Base-by-base conservation (phyloP, 2,329 filamentous ascomycete species). In the Pestalotiopsis sp. region DNA sequence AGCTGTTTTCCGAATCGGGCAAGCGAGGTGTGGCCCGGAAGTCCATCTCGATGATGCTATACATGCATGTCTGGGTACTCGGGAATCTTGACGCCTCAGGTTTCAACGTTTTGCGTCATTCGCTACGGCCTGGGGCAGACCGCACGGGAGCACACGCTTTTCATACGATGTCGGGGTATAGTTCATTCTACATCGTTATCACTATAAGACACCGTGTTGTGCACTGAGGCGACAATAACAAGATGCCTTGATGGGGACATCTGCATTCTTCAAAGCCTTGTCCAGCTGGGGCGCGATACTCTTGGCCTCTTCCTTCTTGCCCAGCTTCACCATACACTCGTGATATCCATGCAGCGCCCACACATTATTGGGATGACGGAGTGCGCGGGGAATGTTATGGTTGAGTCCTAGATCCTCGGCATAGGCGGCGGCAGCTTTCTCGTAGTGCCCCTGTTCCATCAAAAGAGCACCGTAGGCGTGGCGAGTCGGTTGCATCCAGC, bases 311-410 rank as follows among this genome's bases (percentile, higher is more conserved):
- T 72, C 74, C 1, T 59, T 60, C n/a, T 83, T 78, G 0, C 86
- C 88, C 14, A 91, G 75, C 68, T 81, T 86, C 3, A 83, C 70
- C 62, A 94, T 75, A 74, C 92, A 92, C 78, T 94, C 92, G 70
- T 92, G 85, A 70, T 89, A 91, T 0, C 92, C 92, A 72, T 92
- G 90, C 69, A 94, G 77, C 4, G 91, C 86, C 92, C 92, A 94
- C 0, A 94, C 88, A 70, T 94, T 94, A 62, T 90, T 90, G 6
- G 86, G 89, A 77, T 94, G 92, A 70, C 87, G 86, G 63, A 88
- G 81, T 0, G 90, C 86, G 22, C 92, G 82, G 0, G 91, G 89
- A 2, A 93, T 76, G 0, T 83, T 85, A n/a, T 83, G 80, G 66
- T 86, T 83, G 14, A 90, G 73, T 0, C 90, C 90, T 14, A 92